A percentile compares a stretch with the other conserved stretches of the same genome.
phyloP scores from a whole-genome alignment of 2,329 filamentous ascomycete genomes.

The Phyllosticta paracitricarpa region DNA sequence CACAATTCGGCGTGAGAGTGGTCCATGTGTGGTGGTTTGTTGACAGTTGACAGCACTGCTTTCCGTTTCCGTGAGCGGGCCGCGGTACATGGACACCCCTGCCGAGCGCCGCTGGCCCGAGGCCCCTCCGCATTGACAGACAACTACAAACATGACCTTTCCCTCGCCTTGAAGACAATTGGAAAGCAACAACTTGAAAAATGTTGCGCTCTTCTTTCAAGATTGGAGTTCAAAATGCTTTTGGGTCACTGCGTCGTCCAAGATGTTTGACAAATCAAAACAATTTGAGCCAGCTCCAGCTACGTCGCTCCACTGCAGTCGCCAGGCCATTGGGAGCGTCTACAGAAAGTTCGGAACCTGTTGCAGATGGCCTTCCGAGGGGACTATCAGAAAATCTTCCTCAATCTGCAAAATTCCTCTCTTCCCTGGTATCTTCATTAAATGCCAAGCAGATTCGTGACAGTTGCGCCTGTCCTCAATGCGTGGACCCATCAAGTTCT shows the following conservation, averaged over 20 bases:
- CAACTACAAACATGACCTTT: not conserved
- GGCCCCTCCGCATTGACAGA: not conserved
- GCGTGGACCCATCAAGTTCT: constrained; percentile 48
- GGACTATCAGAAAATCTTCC: not conserved
- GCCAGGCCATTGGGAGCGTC: not conserved
- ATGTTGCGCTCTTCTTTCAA: not conserved
- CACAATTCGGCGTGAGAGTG: too few relatives aligned
- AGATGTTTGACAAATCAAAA: not conserved
- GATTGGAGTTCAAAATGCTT: not conserved
- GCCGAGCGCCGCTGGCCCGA: not conserved
- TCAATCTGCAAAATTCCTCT: not conserved
- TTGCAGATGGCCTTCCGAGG: not conserved
- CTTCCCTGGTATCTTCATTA: not conserved
- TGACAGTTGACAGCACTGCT: not conserved
- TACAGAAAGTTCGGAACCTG: not conserved
- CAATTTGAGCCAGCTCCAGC: not conserved
- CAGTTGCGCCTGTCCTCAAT: constrained; percentile 46
- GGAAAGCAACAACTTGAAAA: not conserved
- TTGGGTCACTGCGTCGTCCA: not conserved
- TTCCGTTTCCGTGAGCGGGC: not conserved
- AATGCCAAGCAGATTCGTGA: constrained; percentile 33
- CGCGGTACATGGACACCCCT: not conserved
- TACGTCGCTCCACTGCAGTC: not conserved
- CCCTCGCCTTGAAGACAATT: not conserved
- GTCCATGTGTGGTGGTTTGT: not conserved